A percentile compares a stretch with the other conserved stretches of the same genome.
Evolutionary conservation across 371 early-diverging fungal genomes (phyloP).

Genomic region (Rhizopus sp.): DNA sequence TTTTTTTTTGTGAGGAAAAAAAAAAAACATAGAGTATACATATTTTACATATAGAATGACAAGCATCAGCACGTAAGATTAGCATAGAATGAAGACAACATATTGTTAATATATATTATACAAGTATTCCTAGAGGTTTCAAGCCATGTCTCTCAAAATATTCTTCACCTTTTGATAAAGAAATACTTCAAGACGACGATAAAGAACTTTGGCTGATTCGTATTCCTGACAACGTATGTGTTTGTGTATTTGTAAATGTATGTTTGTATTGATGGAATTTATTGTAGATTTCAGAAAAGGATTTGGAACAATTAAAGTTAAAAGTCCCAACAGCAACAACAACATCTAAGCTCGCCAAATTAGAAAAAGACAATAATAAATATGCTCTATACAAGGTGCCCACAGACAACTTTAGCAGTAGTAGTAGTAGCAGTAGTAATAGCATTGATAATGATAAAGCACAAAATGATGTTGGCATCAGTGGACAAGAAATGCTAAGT

Average conservation of each 20-base stretch:
- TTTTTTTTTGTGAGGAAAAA: no score
- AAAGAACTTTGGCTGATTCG: constrained; percentile 54
- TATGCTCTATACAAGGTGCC: constrained; percentile 43
- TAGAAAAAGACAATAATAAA: constrained; percentile 26
- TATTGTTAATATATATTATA: neutral
- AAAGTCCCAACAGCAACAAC: constrained; percentile 15
- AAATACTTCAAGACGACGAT: constrained; percentile 36
- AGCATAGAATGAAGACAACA: neutral
- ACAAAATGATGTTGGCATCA: constrained; percentile 34
- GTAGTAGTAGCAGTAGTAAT: constrained; percentile 10
- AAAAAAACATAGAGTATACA: no score
- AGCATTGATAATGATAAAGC: no score
- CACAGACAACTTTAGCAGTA: constrained; percentile 6
- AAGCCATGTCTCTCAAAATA: constrained; percentile 20
- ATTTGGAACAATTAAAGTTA: constrained; percentile 31
- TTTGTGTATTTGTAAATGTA: neutral
- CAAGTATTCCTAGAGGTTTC: constrained; percentile 25
- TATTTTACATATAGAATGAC: no score
- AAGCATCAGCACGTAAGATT: no score
- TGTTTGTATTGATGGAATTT: constrained; percentile 1
- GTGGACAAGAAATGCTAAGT: constrained; percentile 54
- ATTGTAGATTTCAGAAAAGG: constrained; percentile 35
- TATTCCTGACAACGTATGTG: constrained; percentile 46
- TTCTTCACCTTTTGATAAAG: constrained; percentile 27
- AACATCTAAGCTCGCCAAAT: constrained; percentile 8